These are phyloP conservation scores for Ochetophila trinervis DNA, from an alignment of 306 rosid species.

Conservation along the genomic window DNA sequence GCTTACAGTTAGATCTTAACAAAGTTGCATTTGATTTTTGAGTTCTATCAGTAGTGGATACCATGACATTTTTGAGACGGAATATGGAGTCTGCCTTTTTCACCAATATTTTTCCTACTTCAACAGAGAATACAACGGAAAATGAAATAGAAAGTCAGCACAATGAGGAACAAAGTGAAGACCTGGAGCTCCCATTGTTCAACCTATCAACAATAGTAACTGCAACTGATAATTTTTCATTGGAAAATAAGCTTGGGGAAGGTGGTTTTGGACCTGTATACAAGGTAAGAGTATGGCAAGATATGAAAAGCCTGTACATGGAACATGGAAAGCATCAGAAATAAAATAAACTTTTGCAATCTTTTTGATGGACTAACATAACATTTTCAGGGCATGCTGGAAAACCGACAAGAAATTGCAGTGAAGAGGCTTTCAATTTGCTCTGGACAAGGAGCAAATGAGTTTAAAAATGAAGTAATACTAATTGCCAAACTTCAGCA, in stretches of 20 bases:
- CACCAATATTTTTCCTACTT: neutral
- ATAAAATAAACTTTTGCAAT: too few relatives aligned
- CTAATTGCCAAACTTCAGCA: slow-evolving; percentile 62
- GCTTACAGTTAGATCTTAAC: neutral
- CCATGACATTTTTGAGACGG: neutral
- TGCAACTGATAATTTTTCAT: slow-evolving; percentile 49
- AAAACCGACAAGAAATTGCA: slow-evolving; percentile 49
- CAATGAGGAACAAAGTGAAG: slow-evolving; percentile 20
- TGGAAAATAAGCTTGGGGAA: slow-evolving; percentile 42
- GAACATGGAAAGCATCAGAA: neutral
- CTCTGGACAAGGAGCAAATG: slow-evolving; percentile 56
- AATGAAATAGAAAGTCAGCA: neutral
- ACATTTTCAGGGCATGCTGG: slow-evolving; percentile 48
- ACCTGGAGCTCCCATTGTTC: slow-evolving; percentile 43
- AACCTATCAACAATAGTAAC: slow-evolving; percentile 26
- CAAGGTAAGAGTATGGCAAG: slow-evolving; percentile 24
- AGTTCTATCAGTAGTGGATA: too few relatives aligned
- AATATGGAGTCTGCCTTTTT: neutral
- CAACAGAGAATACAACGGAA: neutral
- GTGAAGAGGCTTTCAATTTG: slow-evolving; percentile 52
- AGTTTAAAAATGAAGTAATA: slow-evolving; percentile 55
- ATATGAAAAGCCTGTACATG: neutral
- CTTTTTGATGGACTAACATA: neutral
- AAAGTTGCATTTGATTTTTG: too few relatives aligned
- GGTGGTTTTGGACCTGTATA: slow-evolving; percentile 70